Evolutionary conservation across 768 basidiomycete species (phyloP).

Genomic region (Tylopilus subfusipes): DNA sequence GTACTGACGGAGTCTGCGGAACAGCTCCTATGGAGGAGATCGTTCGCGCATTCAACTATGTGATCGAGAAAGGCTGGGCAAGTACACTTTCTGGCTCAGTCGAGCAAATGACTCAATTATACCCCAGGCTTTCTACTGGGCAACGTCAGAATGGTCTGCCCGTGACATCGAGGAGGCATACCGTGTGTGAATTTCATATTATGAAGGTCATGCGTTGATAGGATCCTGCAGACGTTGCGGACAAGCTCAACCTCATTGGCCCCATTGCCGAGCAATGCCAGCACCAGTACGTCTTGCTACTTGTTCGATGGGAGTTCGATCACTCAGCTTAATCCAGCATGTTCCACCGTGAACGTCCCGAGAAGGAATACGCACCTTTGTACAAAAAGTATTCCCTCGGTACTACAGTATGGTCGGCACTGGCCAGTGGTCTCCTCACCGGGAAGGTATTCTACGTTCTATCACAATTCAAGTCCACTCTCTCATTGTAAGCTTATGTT

Average conservation of each 20-base stretch:
- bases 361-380: constrained; percentile 47
- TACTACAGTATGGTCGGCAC: constrained; percentile 53
- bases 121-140: constrained; percentile 42
- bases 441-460: constrained; percentile 38
- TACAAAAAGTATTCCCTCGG: constrained; percentile 47
- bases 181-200: constrained; percentile 20
- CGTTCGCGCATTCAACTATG: constrained; percentile 55
- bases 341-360: constrained; percentile 52
- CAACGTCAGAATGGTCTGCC: constrained; percentile 55
- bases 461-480: background rate
- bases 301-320: too few species aligned
- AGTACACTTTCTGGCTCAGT: background rate
- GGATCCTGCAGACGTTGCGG: constrained; percentile 40
- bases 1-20: constrained; percentile 4
- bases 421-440: constrained; percentile 53
- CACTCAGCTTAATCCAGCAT: constrained; percentile 32
- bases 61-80: constrained; percentile 49
- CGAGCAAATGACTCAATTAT: background rate
- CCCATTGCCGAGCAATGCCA: constrained; percentile 55
- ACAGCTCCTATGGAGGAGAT: constrained; percentile 49
- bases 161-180: constrained; percentile 45
- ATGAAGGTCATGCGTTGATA: background rate
- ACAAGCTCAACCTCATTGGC: constrained; percentile 45
- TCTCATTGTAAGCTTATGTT: background rate
- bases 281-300: constrained; percentile 33